Percentiles rank a stretch among this genome's conserved stretches.
phyloP scores from a whole-genome alignment of 169 alveolate species.

The Amoebophrya sp. region DNA sequence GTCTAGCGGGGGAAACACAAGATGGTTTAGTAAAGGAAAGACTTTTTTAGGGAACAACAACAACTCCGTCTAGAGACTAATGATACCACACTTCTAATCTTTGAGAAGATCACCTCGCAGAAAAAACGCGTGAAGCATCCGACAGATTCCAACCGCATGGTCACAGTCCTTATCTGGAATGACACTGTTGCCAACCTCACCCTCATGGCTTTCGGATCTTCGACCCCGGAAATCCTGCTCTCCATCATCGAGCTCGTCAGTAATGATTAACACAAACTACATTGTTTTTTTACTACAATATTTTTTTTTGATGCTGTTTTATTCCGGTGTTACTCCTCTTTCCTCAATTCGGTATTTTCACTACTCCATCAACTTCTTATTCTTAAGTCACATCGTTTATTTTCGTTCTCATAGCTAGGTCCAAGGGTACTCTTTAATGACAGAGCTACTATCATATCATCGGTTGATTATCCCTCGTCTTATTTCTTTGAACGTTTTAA shows the following conservation, averaged over 20 bases:
- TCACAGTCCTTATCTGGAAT: constrained; percentile 49
- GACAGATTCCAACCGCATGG: not conserved
- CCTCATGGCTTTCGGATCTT: constrained; percentile 54
- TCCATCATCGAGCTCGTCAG: constrained; percentile 52
- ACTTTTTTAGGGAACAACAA: too few species aligned
- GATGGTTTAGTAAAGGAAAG: too few species aligned
- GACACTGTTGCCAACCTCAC: constrained; percentile 59
- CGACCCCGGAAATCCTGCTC: constrained; percentile 57
- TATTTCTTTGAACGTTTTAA: too few species aligned
- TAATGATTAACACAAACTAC: not conserved
- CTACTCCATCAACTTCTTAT: not conserved
- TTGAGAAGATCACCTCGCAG: constrained; percentile 20
- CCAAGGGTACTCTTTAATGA: too few species aligned
- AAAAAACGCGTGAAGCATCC: constrained; percentile 6
- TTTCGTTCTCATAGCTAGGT: too few species aligned
- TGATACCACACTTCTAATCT: too few species aligned
- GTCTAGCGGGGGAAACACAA: too few species aligned
- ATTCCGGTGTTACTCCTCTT: not conserved
- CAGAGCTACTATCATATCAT: too few species aligned
- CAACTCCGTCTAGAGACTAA: too few species aligned
- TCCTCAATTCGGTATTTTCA: not conserved
- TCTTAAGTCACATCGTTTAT: too few species aligned
- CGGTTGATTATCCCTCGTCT: too few species aligned
- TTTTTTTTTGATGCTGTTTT: too few species aligned
- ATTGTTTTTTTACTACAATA: not conserved